A percentile compares a stretch with the other conserved stretches of the same genome.
phyloP scores from a whole-genome alignment of 148 eudicot species.

The Diospyros lotus region DNA sequence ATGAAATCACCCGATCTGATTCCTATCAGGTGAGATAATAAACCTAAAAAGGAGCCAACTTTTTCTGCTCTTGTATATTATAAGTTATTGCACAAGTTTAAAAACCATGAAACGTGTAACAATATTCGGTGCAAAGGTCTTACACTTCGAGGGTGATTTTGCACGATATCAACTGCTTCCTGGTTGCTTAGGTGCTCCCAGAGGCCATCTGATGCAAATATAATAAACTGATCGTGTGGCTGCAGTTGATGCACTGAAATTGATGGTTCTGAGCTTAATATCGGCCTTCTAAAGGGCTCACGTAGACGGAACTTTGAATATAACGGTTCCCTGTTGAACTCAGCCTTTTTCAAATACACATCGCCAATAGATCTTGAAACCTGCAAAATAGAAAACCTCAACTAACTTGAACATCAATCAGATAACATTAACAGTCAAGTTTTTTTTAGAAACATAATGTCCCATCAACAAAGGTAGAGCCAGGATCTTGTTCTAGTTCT shows the following conservation, averaged over 20 bases:
- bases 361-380: constrained; percentile 83
- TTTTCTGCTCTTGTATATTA: not conserved
- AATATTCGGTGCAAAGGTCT: constrained; percentile 17
- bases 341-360: constrained; percentile 63
- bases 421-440: not conserved
- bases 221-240: constrained; percentile 69
- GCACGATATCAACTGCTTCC: constrained; percentile 76
- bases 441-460: not conserved
- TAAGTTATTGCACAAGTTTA: not conserved
- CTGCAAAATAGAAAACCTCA: constrained; percentile 28
- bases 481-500: not conserved
- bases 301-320: constrained; percentile 68
- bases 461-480: not conserved
- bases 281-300: constrained; percentile 70
- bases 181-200: constrained; percentile 91
- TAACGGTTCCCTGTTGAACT: constrained; percentile 73
- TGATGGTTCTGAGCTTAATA: constrained; percentile 76
- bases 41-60: constrained; percentile 8
- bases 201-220: constrained; percentile 82
- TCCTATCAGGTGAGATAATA: not conserved
- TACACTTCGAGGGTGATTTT: constrained; percentile 57
- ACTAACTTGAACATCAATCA: constrained; percentile 8
- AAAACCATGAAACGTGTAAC: not conserved
- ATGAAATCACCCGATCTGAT: not conserved
- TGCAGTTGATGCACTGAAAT: constrained; percentile 53